Base-by-base conservation (phyloP, 2,329 filamentous ascomycete species). In the Pseudogymnoascus sp. region DNA sequence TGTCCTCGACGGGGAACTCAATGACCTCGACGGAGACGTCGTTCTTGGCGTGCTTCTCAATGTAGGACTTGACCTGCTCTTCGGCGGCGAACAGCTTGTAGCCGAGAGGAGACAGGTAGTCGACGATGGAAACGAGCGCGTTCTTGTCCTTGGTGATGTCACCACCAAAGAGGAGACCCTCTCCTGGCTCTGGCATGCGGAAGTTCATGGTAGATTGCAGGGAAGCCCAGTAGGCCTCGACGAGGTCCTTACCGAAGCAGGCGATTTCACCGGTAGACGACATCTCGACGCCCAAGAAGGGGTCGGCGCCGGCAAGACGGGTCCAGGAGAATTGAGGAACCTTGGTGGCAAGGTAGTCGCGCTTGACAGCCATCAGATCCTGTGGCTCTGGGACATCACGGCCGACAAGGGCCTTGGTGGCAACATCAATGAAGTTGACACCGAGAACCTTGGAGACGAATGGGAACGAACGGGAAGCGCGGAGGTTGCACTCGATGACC, bases 261-360 rank as follows among this genome's bases (percentile, higher is more conserved):
- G 95, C 95, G 83, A 99, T 96, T 79, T 99, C 95, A 77, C 95
- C 95, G 17, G 95, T 99, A 68, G 88, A 92, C 50, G 91, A 82
- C 95, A 99, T 99, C 79, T 99, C 95, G 64, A 99, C 95, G 65
- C 95, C 95, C 65, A 99, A 85, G 86, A 96, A 97, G 63, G 95
- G 95, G 73, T 99, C 95, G 61, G 95, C 95, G 70, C 95, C 95
- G 59, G 95, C 93, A 64, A 99, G 87, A 82, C 95, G 91, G 66
- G 95, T 97, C 95, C 95, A 99, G 11, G 91, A 95, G 85, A 99
- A 99, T 77, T 99, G 95, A 23, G 95, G 93, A 60, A 99, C 95
- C 83, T 99, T 99, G 76, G 93, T 96, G 33, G 95, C 95, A 61
- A 96, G 80, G 77, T 97, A 97, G 77, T 96, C 87, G 67, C 93